Evolutionary conservation across 1,139 yeast genomes (phyloP).

Genomic region (Saccharomyces hybrid): DNA sequence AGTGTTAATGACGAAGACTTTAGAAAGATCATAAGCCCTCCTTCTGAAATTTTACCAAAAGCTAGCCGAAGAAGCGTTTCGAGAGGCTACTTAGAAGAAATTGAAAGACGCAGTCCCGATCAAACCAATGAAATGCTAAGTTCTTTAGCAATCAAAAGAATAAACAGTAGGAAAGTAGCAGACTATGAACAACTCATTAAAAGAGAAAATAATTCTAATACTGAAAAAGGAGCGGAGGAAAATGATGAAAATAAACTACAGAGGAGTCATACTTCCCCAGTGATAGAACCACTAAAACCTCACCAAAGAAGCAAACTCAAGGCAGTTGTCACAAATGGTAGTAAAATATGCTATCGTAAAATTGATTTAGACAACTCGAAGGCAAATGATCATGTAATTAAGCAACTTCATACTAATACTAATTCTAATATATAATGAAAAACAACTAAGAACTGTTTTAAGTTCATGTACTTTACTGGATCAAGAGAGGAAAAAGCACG

Average conservation of each 20-base stretch:
- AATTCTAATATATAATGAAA: not conserved
- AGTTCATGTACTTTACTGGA: no score
- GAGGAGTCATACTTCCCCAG: not conserved
- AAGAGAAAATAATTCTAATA: conserved; percentile 1
- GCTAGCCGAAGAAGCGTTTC: conserved; percentile 10
- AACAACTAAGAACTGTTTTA: not conserved
- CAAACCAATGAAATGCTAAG: conserved; percentile 8
- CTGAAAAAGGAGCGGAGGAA: not conserved
- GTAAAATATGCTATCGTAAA: conserved; percentile 25
- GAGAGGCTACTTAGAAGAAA: conserved; percentile 15
- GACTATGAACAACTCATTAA: not conserved
- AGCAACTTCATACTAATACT: not conserved
- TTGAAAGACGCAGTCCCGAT: conserved; percentile 8
- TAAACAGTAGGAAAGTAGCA: not conserved
- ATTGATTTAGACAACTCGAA: not conserved
- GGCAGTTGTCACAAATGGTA: conserved; percentile 21
- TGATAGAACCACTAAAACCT: conserved; percentile 4
- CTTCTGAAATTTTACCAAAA: not conserved
- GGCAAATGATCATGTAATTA: not conserved
- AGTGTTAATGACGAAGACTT: not conserved
- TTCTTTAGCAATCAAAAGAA: not conserved
- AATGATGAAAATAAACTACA: conserved; percentile 1
- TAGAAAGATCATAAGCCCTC: not conserved
- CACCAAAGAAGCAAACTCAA: conserved; percentile 19
- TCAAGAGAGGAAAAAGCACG: no score